Percentiles rank a stretch among this genome's conserved stretches.
These are phyloP conservation scores for Debaryomyces coudertii DNA, from an alignment of 1,139 yeast species.

Conservation along the genomic window DNA sequence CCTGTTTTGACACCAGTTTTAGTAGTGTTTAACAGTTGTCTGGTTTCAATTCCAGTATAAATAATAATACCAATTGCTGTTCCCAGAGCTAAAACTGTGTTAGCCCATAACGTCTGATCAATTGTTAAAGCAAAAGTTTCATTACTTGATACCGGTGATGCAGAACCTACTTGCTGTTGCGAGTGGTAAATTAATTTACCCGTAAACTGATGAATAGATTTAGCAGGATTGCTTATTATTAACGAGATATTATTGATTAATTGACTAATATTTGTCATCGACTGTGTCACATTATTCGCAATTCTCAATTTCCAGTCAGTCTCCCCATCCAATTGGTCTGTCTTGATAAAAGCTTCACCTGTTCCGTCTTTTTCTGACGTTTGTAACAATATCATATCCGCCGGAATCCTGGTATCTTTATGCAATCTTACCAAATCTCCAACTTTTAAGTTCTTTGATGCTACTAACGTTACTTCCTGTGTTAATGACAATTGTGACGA, in stretches of 20 bases:
- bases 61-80: constrained; percentile 84
- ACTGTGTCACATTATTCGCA: constrained; percentile 75
- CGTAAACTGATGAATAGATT: constrained; percentile 76
- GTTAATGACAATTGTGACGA: constrained; percentile 22
- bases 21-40: constrained; percentile 93
- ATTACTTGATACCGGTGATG: constrained; percentile 33
- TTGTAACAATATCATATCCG: constrained; percentile 84
- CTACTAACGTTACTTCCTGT: constrained; percentile 41
- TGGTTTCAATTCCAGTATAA: constrained; percentile 90
- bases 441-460: constrained; percentile 71
- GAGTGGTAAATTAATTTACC: constrained; percentile 65
- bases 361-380: constrained; percentile 67
- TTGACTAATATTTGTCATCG: constrained; percentile 40
- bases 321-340: constrained; percentile 98
- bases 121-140: constrained; percentile 70
- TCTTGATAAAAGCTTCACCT: constrained; percentile 92
- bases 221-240: constrained; percentile 76
- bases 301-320: constrained; percentile 96
- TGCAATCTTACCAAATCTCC: constrained; percentile 85
- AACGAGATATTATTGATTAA: constrained; percentile 50
- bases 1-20: constrained; percentile 90
- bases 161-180: constrained; percentile 25
- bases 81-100: constrained; percentile 94
- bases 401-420: constrained; percentile 88
- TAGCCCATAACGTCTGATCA: constrained; percentile 97